A percentile compares a stretch with the other conserved stretches of the same genome.
phyloP scores from a whole-genome alignment of 1,139 yeast species.

The Yarrowia galli region DNA sequence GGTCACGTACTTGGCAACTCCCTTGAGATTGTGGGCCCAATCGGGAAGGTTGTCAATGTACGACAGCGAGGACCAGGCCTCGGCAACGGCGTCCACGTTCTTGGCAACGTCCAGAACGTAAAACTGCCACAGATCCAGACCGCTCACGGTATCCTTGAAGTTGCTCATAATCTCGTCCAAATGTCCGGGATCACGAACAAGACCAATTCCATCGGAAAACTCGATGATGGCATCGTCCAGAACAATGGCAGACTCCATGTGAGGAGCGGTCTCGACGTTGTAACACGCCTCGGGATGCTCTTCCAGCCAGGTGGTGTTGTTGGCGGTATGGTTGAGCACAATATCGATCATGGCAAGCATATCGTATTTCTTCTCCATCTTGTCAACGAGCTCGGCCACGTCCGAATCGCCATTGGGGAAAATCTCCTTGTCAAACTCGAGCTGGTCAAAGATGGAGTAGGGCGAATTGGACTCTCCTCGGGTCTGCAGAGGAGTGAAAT shows the following conservation, averaged over 20 bases:
- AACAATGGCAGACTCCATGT: slow-evolving; percentile 81
- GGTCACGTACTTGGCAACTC: slow-evolving; percentile 61
- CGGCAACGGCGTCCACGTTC: slow-evolving; percentile 50
- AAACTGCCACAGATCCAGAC: slow-evolving; percentile 83
- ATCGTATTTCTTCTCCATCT: slow-evolving; percentile 62
- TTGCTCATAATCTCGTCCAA: slow-evolving; percentile 69
- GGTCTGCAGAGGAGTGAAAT: slow-evolving; percentile 90
- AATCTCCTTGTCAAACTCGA: slow-evolving; percentile 70
- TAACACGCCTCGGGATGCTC: slow-evolving; percentile 93
- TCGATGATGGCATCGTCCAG: slow-evolving; percentile 72
- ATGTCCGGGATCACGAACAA: slow-evolving; percentile 61
- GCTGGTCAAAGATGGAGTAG: slow-evolving; percentile 87
- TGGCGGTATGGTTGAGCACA: slow-evolving; percentile 94
- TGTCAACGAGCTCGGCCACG: slow-evolving; percentile 57
- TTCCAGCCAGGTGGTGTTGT: slow-evolving; percentile 83
- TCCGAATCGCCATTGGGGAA: slow-evolving; percentile 61
- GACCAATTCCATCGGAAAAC: slow-evolving; percentile 63
- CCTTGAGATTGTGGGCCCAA: slow-evolving; percentile 49
- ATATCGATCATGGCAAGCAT: slow-evolving; percentile 86
- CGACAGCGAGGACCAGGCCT: slow-evolving; percentile 27
- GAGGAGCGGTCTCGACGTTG: slow-evolving; percentile 86
- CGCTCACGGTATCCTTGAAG: slow-evolving; percentile 69
- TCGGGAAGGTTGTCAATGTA: slow-evolving; percentile 15
- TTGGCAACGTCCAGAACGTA: slow-evolving; percentile 67
- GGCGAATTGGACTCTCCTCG: slow-evolving; percentile 93